phyloP scores from a whole-genome alignment of 805 yeast species.

The Saccharomycopsis selenospora region DNA sequence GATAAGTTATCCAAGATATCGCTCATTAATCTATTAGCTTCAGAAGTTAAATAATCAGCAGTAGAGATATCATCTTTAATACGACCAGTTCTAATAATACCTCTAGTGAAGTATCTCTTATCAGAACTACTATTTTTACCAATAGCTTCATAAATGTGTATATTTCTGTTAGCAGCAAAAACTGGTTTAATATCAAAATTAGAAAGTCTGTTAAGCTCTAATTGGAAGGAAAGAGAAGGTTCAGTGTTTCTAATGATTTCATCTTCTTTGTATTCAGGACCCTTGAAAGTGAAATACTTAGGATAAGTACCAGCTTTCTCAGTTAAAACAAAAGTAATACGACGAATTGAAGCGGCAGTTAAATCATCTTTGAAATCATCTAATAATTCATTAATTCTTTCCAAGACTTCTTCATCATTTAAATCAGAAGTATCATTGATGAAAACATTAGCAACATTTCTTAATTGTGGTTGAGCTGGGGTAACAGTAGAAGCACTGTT shows the following conservation, averaged over 20 bases:
- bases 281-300: constrained; percentile 90
- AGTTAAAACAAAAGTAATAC: constrained; percentile 87
- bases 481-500: constrained; percentile 21
- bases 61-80: constrained; percentile 89
- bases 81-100: constrained; percentile 93
- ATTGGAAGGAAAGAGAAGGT: constrained; percentile 96
- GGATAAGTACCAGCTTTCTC: constrained; percentile 83
- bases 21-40: constrained; percentile 92
- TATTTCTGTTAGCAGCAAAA: constrained; percentile 92
- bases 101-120: constrained; percentile 93
- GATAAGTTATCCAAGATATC: constrained; percentile 94
- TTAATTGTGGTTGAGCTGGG: constrained; percentile 33
- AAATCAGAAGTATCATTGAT: constrained; percentile 70
- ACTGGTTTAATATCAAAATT: constrained; percentile 94
- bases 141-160: constrained; percentile 93
- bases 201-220: constrained; percentile 88
- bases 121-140: constrained; percentile 92
- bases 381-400: constrained; percentile 55
- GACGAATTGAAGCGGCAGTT: constrained; percentile 68
- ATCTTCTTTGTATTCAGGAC: constrained; percentile 80
- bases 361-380: constrained; percentile 66
- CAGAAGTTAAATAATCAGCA: constrained; percentile 90
- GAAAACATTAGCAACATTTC: constrained; percentile 79
- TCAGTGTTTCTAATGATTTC: constrained; percentile 94
- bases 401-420: constrained; percentile 60